Conservation (phyloP, 2,329 filamentous ascomycete species). For the Trichoderma sp. region DNA sequence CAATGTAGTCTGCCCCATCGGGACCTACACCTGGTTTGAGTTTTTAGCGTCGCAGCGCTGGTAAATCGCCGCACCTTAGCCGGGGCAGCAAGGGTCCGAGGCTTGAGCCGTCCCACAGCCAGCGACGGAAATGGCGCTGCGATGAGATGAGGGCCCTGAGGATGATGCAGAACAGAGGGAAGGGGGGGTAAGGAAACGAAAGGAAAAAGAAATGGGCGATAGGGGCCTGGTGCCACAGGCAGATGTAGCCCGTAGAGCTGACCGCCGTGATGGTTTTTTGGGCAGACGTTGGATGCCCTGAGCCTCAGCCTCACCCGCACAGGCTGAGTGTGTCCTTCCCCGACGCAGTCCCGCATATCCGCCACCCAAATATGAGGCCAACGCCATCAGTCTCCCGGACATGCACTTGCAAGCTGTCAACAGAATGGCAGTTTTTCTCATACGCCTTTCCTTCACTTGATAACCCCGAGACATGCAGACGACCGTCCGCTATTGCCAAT, state of each 20-base stretch:
- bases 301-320: slow-evolving; percentile 15
- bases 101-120: slow-evolving; percentile 23
- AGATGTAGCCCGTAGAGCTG: slow-evolving; percentile 5
- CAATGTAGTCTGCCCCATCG: slow-evolving; percentile 40
- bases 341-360: slow-evolving; percentile 14
- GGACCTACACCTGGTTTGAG: slow-evolving; percentile 40
- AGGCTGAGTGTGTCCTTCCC: slow-evolving; percentile 18
- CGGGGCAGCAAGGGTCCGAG: slow-evolving; percentile 37
- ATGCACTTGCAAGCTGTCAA: slow-evolving; percentile 29
- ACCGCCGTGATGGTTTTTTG: slow-evolving; percentile 19
- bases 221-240: slow-evolving; percentile 4
- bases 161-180: background rate
- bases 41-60: slow-evolving; percentile 45
- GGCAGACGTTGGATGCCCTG: slow-evolving; percentile 14
- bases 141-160: slow-evolving; percentile 12
- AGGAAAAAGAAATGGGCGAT: background rate
- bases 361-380: slow-evolving; percentile 14
- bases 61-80: slow-evolving; percentile 48
- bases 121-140: slow-evolving; percentile 1
- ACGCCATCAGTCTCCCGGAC: slow-evolving; percentile 10
- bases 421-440: slow-evolving; percentile 21
- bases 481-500: slow-evolving; percentile 2
- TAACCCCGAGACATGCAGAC: slow-evolving; percentile 17
- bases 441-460: slow-evolving; percentile 35
- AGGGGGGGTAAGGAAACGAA: background rate